A percentile compares a stretch with the other conserved stretches of the same genome.
phyloP scores from a whole-genome alignment of 2,329 filamentous ascomycete genomes.

The Arthrobotrys sinensis region DNA sequence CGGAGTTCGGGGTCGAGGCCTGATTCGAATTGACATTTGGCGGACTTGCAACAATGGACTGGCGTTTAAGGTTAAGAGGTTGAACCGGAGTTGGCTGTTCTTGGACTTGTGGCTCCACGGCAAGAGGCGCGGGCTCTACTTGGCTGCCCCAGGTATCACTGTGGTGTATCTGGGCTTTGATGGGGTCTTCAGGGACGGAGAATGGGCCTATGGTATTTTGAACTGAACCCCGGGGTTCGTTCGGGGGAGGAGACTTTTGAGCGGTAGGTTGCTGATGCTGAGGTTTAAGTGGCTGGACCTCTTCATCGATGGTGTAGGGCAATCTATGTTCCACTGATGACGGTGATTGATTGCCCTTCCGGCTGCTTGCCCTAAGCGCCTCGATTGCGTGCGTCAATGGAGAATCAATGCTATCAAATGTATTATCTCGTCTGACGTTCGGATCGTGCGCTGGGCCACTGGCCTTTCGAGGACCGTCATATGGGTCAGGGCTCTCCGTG shows the following conservation, averaged over 20 bases:
- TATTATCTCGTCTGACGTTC: slow-evolving; percentile 43
- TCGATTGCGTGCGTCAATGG: slow-evolving; percentile 55
- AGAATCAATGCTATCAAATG: slow-evolving; percentile 57
- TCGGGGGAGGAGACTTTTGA: slow-evolving; percentile 27
- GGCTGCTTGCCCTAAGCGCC: slow-evolving; percentile 49
- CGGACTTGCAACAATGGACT: slow-evolving; percentile 24
- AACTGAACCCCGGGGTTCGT: slow-evolving; percentile 4
- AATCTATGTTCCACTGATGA: slow-evolving; percentile 54
- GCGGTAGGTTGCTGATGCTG: slow-evolving; percentile 25
- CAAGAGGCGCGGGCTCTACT: slow-evolving; percentile 23
- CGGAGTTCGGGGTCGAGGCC: background rate
- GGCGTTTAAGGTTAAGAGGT: slow-evolving; percentile 53
- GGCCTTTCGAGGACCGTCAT: slow-evolving; percentile 38
- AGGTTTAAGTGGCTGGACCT: slow-evolving; percentile 39
- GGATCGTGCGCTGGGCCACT: slow-evolving; percentile 23
- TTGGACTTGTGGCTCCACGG: slow-evolving; percentile 19
- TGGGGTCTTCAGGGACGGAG: slow-evolving; percentile 31
- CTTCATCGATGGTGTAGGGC: slow-evolving; percentile 54
- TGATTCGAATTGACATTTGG: slow-evolving; percentile 7
- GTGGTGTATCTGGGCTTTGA: slow-evolving; percentile 28
- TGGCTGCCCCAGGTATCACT: slow-evolving; percentile 36
- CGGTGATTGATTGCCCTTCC: slow-evolving; percentile 48
- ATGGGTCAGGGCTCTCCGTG: slow-evolving; percentile 53
- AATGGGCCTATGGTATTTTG: slow-evolving; percentile 32
- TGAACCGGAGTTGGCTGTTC: slow-evolving; percentile 30